These are phyloP conservation scores for Fraxinus albicans DNA, from an alignment of 305 asterid species.

Conservation along the genomic window DNA sequence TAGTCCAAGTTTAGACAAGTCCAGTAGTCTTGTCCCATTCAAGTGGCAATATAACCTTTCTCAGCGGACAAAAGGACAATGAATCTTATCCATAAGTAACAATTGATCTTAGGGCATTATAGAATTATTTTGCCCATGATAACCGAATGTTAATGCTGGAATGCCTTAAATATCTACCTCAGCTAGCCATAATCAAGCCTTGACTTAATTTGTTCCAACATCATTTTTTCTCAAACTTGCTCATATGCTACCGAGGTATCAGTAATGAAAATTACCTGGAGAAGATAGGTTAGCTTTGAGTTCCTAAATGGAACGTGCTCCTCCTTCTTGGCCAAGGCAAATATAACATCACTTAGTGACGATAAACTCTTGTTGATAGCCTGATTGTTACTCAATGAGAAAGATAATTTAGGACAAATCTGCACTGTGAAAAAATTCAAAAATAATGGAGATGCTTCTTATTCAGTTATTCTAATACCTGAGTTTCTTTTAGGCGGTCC, in stretches of 20 bases:
- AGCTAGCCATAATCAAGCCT: background rate
- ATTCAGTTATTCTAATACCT: slow-evolving; percentile 42
- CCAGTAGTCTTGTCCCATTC: background rate
- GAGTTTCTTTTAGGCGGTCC: slow-evolving; percentile 93
- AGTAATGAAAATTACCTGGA: slow-evolving; percentile 58
- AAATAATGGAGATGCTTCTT: background rate
- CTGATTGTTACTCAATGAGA: slow-evolving; percentile 30
- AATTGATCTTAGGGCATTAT: background rate
- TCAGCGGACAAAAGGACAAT: background rate
- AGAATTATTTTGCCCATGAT: background rate
- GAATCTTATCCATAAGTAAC: background rate
- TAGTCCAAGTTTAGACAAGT: background rate
- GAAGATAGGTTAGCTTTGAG: slow-evolving; percentile 95
- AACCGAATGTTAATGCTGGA: background rate
- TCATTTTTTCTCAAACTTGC: background rate
- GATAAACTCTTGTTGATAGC: slow-evolving; percentile 95
- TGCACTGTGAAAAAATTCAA: background rate
- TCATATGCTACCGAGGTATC: background rate
- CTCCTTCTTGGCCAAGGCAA: slow-evolving; percentile 91
- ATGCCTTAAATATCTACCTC: background rate
- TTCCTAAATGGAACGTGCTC: slow-evolving; percentile 95
- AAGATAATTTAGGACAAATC: background rate
- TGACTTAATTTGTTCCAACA: background rate
- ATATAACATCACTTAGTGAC: slow-evolving; percentile 90
- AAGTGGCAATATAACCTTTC: background rate